Evolutionary conservation across 2,329 filamentous ascomycete genomes (phyloP).

Genomic region (Hymenoscyphus scutula): DNA sequence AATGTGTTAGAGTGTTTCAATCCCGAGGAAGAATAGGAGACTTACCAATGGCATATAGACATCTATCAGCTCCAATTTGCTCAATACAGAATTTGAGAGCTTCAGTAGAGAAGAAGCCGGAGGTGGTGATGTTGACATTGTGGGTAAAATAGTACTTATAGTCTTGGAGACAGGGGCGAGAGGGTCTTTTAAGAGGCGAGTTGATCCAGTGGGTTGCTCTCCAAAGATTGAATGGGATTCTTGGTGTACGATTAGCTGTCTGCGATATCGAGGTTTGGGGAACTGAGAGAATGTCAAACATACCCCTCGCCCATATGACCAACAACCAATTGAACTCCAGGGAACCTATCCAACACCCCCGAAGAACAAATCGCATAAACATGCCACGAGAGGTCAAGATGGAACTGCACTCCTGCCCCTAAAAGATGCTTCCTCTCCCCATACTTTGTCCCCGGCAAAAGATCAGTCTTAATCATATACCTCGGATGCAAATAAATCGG

Average conservation of each 20-base stretch:
- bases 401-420: slow-evolving; percentile 40
- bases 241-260: slow-evolving; percentile 17
- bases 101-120: slow-evolving; percentile 18
- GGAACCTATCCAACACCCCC: slow-evolving; percentile 44
- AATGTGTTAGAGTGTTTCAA: neutral
- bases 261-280: neutral
- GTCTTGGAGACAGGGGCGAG: slow-evolving; percentile 16
- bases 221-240: slow-evolving; percentile 45
- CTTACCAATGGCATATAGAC: slow-evolving; percentile 21
- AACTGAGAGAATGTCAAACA: neutral
- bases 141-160: slow-evolving; percentile 23
- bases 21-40: neutral
- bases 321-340: slow-evolving; percentile 42
- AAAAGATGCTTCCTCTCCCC: slow-evolving; percentile 37
- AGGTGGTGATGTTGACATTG: slow-evolving; percentile 21
- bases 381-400: slow-evolving; percentile 45
- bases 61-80: slow-evolving; percentile 18
- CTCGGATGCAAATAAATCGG: slow-evolving; percentile 61
- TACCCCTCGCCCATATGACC: slow-evolving; percentile 45
- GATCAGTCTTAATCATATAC: slow-evolving; percentile 28
- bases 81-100: slow-evolving; percentile 21
- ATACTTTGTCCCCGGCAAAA: slow-evolving; percentile 32
- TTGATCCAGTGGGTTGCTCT: slow-evolving; percentile 33
- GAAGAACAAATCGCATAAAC: slow-evolving; percentile 45
- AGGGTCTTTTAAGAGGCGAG: slow-evolving; percentile 14